Evolutionary conservation across 257 asterid species (phyloP), one percentile per base, ranked within the genome.

Genomic region (Leonotis leonurus): DNA sequence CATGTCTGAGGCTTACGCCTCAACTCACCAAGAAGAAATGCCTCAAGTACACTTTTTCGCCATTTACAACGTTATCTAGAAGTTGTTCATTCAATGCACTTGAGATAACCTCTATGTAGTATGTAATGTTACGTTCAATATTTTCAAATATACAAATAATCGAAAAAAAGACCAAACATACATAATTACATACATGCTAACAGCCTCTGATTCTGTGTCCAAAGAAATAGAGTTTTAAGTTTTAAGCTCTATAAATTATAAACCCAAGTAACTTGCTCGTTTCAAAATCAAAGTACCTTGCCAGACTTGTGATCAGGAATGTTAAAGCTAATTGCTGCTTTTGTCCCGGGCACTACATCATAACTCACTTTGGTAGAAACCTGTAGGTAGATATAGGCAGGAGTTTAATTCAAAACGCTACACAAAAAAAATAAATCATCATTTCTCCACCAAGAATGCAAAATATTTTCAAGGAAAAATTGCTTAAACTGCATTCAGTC

Each of bases 221-320:
- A 41, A 36, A 62, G 13, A 22, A 60, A 36, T n/a, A 21, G 27
- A 45, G 35, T 55, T 50, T 50, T 56, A 4, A 37, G 21, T 24
- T 40, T 24, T 30, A 24, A 40, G 69, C 37, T 43, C 21, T 18
- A 13, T 6, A 56, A 37, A 37, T 41, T 59, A 29, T 16, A 13
- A n/a, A n/a, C n/a, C n/a, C n/a, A n/a, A n/a, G n/a, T n/a, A n/a
- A n/a, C n/a, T n/a, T n/a, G n/a, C n/a, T n/a, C n/a, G n/a, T n/a
- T n/a, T n/a, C n/a, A n/a, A 60, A 65, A 26, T 45, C n/a, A 17
- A 36, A 43, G 66, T 77, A 89, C 97, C 97, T 89, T 89, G 64
- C 95, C 85, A 17, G 97, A 85, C 78, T 86, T 89, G 84, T 87
- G 77, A 74, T 86, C 92, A 32, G 97, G 97, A 48, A 89, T 75